Evolutionary conservation across 202 grass and related monocot species (phyloP), one percentile per base, ranked within the genome.

Genomic region (Schoenoplectus triqueter): DNA sequence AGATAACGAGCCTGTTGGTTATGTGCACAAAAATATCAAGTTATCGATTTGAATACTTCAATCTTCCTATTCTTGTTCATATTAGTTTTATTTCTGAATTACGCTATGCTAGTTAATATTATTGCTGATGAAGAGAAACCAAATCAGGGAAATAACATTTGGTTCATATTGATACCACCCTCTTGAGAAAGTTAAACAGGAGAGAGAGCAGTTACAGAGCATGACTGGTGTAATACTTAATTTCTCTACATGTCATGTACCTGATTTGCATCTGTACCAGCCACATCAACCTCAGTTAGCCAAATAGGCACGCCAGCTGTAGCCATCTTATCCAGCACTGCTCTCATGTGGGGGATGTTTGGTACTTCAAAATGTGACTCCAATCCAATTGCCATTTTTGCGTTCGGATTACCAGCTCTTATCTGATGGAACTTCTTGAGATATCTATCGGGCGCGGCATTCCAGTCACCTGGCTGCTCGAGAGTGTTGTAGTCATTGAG

Each of bases 401-500:
- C 55, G 41, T 92, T 88, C 18, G 81, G 80, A 82, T 84, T 90
- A 0, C 73, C 72, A 0, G 75, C 11, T 72, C 86, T 73, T 64
- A 95, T 95, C 81, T 92, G 72, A 4, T 45, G 14, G 20, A 98
- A 84, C 60, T 84, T 88, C 72, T 89, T 39, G 10, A 95, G 73
- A 92, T 90, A 94, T 87, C 84, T 93, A 5, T 11, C 81, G 1
- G 95, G 88, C 56, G 69, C 81, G 14, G 84, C 88, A 7, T 69
- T 78, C 49, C 18, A 39, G 75, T 98, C 95, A 1, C 84, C 81
- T 0, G 95, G 89, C 80, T 92, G 69, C 87, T 98, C 95, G 52
- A 98, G 84, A 61, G 91, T 98, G 80, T 98, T 98, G 87, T 18
- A 98, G 20, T 98, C 93, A 76, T 98, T 98, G 83, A 95, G 75